Conservation (phyloP, 345 rosid species). For the Camelina sativa region DNA sequence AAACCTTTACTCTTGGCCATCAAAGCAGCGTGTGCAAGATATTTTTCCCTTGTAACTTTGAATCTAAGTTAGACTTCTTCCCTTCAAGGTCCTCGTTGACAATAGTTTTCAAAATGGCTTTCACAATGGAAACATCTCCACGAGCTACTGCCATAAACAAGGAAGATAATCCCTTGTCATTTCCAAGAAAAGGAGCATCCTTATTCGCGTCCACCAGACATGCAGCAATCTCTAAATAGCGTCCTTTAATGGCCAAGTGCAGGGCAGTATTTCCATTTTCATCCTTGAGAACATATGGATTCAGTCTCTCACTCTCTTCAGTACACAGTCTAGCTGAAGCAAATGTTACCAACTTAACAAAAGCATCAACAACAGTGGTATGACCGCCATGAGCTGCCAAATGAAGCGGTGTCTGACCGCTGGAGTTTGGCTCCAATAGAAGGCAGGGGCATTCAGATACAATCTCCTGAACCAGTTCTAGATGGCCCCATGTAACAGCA, state of each 20-base stretch:
- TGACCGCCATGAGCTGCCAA: slow-evolving; percentile 29
- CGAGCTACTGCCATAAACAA: neutral
- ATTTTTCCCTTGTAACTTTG: neutral
- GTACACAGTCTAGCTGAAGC: neutral
- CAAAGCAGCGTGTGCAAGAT: neutral
- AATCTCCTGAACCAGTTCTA: neutral
- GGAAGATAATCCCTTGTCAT: neutral
- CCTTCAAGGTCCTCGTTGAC: neutral
- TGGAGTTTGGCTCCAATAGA: neutral
- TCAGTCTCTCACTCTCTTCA: neutral
- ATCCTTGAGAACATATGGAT: slow-evolving; percentile 10
- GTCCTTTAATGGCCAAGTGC: slow-evolving; percentile 22
- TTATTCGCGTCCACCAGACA: neutral
- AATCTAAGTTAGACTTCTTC: neutral
- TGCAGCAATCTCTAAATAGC: neutral
- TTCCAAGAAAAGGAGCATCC: neutral
- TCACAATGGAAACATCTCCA: neutral
- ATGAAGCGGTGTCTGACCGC: slow-evolving; percentile 33
- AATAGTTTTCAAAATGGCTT: neutral
- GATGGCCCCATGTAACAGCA: slow-evolving; percentile 5
- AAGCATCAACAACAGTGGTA: neutral
- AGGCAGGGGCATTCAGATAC: neutral
- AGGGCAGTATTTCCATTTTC: slow-evolving; percentile 39
- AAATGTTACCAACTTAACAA: neutral
- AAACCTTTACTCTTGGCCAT: neutral